A percentile compares a stretch with the other conserved stretches of the same genome.
phyloP scores from a whole-genome alignment of 2,329 filamentous ascomycete species.

The Neospermospora avenae region DNA sequence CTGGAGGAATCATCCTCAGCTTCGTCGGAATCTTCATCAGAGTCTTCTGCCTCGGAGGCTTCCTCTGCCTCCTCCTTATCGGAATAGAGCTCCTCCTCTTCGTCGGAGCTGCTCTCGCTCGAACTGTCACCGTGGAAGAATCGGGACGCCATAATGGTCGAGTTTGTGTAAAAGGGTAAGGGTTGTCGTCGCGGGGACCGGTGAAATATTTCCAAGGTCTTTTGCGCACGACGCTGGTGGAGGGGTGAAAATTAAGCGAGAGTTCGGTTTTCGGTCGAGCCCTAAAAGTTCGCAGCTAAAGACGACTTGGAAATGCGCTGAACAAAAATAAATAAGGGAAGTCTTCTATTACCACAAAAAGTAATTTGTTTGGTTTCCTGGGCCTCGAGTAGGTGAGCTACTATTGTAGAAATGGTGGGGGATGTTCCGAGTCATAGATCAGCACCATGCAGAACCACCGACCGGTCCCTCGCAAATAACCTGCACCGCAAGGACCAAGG shows the following conservation, averaged over 20 bases:
- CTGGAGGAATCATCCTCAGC: conserved; percentile 56
- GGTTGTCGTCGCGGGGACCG: conserved; percentile 1
- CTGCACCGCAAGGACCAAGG: no score
- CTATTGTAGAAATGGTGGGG: not conserved
- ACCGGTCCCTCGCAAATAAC: not conserved
- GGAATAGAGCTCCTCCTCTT: conserved; percentile 92
- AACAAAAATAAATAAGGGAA: not conserved
- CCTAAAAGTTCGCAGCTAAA: conserved; percentile 3
- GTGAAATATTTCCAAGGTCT: conserved; percentile 3
- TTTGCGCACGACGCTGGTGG: conserved; percentile 16
- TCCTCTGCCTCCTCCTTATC: conserved; percentile 65
- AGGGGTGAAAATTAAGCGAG: conserved; percentile 35
- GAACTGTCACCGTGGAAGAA: conserved; percentile 98
- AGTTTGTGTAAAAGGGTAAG: not conserved
- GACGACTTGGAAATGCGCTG: not conserved
- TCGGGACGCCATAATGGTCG: conserved; percentile 71
- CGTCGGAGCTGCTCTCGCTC: conserved; percentile 85
- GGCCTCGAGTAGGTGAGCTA: not conserved
- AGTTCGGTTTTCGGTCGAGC: not conserved
- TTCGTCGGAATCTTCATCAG: conserved; percentile 50
- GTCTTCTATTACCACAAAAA: not conserved
- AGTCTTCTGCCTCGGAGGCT: conserved; percentile 41
- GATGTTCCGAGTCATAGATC: not conserved
- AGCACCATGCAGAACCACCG: not conserved
- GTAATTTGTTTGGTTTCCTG: not conserved